phyloP scores from a whole-genome alignment of 345 rosid species.

The Laguncularia racemosa region DNA sequence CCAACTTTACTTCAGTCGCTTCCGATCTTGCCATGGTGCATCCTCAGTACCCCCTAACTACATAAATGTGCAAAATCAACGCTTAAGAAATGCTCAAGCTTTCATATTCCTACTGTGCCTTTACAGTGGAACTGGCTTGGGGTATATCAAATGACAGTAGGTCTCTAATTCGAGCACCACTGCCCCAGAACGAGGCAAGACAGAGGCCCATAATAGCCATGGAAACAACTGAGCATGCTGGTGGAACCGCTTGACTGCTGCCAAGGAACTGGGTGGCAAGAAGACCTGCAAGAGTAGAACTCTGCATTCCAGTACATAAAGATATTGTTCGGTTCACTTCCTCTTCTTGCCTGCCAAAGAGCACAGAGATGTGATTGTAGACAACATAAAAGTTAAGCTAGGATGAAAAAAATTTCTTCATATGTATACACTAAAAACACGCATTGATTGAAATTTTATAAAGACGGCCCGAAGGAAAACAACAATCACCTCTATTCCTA shows the following conservation, averaged over 20 bases:
- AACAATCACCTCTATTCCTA: no score
- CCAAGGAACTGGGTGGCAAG: conserved; percentile 85
- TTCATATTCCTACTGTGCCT: conserved; percentile 10
- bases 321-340: conserved; percentile 86
- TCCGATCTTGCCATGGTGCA: no score
- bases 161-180: conserved; percentile 56
- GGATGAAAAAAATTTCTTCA: background rate
- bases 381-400: background rate
- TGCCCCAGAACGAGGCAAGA: conserved; percentile 93
- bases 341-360: conserved; percentile 63
- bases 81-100: background rate
- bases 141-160: conserved; percentile 31
- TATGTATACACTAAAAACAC: background rate
- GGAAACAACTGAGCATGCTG: conserved; percentile 93
- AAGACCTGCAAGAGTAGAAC: conserved; percentile 90
- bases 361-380: background rate
- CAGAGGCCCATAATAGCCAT: conserved; percentile 98
- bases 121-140: conserved; percentile 24
- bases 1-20: no score
- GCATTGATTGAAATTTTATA: no score
- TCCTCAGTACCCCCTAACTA: background rate
- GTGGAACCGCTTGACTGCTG: conserved; percentile 83
- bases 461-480: no score
- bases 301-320: conserved; percentile 94
- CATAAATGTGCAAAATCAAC: background rate